These are phyloP conservation scores for Bolboschoenoplectus hybrid DNA, from an alignment of 202 grass and related monocot species.

Conservation along the genomic window DNA sequence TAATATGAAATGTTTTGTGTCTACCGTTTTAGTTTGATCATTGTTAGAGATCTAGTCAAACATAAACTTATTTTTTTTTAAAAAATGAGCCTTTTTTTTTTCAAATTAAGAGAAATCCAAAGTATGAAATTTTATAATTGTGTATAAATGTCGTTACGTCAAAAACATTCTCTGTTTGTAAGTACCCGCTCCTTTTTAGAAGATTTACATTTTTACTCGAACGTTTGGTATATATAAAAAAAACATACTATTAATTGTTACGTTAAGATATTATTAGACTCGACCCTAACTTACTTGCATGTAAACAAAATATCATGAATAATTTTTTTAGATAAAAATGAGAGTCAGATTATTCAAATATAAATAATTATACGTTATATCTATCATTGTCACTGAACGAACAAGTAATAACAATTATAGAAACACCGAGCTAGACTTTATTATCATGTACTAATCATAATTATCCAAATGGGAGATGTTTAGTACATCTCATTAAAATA, in stretches of 20 bases:
- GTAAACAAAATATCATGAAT: too few species aligned
- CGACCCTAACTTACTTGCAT: too few species aligned
- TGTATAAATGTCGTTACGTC: not conserved
- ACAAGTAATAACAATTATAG: not conserved
- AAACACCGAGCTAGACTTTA: not conserved
- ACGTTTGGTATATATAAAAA: not conserved
- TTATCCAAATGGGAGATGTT: constrained; percentile 6
- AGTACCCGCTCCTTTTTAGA: not conserved
- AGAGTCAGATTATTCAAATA: too few species aligned
- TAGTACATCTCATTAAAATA: constrained; percentile 28
- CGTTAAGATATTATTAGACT: too few species aligned
- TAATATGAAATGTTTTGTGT: not conserved
- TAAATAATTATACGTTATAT: not conserved
- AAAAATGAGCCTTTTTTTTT: too few species aligned
- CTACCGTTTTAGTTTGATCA: not conserved
- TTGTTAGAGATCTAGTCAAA: constrained; percentile 5
- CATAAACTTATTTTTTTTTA: not conserved
- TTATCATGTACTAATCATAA: not conserved
- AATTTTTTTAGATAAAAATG: too few species aligned
- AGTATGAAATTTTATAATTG: not conserved
- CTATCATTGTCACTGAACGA: not conserved
- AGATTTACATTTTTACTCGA: not conserved
- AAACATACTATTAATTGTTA: not conserved
- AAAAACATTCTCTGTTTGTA: not conserved
- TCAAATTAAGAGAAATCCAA: too few species aligned